A percentile compares a stretch with the other conserved stretches of the same genome.
Conservation (phyloP, 345 rosid genomes). For the Eucalyptus curtisii region DNA sequence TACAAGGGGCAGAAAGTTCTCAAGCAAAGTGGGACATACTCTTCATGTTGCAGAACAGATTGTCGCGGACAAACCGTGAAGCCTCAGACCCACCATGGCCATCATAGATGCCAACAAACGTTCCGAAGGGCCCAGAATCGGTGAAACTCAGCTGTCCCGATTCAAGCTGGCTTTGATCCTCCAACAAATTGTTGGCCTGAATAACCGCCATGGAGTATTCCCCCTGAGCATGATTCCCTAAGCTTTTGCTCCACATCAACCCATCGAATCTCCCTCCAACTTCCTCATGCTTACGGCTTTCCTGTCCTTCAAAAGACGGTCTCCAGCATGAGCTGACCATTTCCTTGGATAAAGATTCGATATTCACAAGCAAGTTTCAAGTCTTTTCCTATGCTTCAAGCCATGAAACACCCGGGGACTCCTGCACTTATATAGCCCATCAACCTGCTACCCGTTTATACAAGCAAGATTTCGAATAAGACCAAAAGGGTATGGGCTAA, state of each 20-base stretch:
- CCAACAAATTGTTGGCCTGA: constrained; percentile 63
- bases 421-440: not conserved
- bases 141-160: constrained; percentile 50
- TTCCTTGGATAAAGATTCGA: not conserved
- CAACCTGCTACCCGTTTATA: constrained; percentile 7
- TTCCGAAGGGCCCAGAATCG: constrained; percentile 36
- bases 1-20: not conserved
- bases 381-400: constrained; percentile 2
- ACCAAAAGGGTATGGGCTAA: constrained; percentile 62
- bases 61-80: constrained; percentile 45
- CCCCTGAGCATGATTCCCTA: constrained; percentile 55
- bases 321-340: constrained; percentile 70
- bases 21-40: constrained; percentile 19
- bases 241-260: constrained; percentile 57
- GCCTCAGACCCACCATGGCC: constrained; percentile 87
- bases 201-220: constrained; percentile 75
- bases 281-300: not conserved
- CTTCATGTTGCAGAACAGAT: constrained; percentile 49
- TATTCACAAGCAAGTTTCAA: not conserved
- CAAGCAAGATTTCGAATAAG: constrained; percentile 6
- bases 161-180: constrained; percentile 86
- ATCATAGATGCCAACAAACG: constrained; percentile 70
- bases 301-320: constrained; percentile 2
- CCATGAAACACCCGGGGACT: not conserved
- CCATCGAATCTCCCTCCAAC: constrained; percentile 34